Conservation (phyloP, 768 basidiomycete species). For the Russula dissimulans region DNA sequence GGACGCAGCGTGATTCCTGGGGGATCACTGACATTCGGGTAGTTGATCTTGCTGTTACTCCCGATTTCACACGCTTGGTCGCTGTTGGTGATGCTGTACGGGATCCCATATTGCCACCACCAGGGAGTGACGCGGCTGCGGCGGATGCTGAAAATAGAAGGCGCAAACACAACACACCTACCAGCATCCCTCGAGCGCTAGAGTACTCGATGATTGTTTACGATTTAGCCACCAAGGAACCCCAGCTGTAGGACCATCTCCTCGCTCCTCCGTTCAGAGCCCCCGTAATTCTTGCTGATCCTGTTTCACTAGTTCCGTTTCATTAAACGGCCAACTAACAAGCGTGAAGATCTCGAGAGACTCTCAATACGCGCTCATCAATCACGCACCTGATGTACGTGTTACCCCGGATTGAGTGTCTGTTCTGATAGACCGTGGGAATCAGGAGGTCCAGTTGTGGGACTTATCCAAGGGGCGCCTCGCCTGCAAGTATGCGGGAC, state of each 20-base stretch:
- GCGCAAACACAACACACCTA: slow-evolving; percentile 21
- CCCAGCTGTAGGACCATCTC: slow-evolving; percentile 49
- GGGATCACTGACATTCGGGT: slow-evolving; percentile 64
- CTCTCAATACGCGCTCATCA: slow-evolving; percentile 80
- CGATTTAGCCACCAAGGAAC: slow-evolving; percentile 57
- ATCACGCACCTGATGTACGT: slow-evolving; percentile 77
- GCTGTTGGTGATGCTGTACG: slow-evolving; percentile 64
- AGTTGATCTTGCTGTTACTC: slow-evolving; percentile 78
- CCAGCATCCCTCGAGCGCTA: slow-evolving; percentile 31
- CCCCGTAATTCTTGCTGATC: slow-evolving; percentile 12
- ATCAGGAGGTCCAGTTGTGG: slow-evolving; percentile 85
- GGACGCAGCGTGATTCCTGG: slow-evolving; percentile 65
- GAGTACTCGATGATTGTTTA: slow-evolving; percentile 70
- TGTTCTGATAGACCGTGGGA: slow-evolving; percentile 10
- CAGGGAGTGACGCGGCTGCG: slow-evolving; percentile 21
- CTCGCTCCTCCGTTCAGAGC: background rate
- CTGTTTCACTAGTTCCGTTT: slow-evolving; percentile 42
- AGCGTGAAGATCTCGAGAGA: slow-evolving; percentile 82
- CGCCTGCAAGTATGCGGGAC: slow-evolving; percentile 77
- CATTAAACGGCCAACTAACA: slow-evolving; percentile 71
- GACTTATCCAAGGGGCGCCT: slow-evolving; percentile 62
- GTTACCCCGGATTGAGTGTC: slow-evolving; percentile 11
- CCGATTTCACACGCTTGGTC: slow-evolving; percentile 74
- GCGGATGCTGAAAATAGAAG: slow-evolving; percentile 21
- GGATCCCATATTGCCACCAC: slow-evolving; percentile 9